A percentile compares a stretch with the other conserved stretches of the same genome.
These are phyloP conservation scores for Aspergillus sp. DNA, from an alignment of 2,329 filamentous ascomycete genomes.

Conservation along the genomic window DNA sequence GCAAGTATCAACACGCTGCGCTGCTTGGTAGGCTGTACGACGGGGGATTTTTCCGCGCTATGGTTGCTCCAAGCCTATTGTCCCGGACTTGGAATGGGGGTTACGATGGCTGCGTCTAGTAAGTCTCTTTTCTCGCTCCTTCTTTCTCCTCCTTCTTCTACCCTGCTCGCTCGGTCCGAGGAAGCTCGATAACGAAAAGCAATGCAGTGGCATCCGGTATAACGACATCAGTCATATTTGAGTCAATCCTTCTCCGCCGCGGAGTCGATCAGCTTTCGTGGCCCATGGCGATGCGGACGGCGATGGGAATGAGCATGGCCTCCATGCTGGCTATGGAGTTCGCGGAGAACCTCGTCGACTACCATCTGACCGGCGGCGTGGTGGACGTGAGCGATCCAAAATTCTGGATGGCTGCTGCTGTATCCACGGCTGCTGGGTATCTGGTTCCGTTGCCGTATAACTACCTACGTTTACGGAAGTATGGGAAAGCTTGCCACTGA, in stretches of 20 bases:
- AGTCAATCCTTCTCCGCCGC: slow-evolving; percentile 42
- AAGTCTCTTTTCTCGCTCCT: no score
- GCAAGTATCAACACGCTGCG: slow-evolving; percentile 47
- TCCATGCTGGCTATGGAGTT: slow-evolving; percentile 52
- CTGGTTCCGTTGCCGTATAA: slow-evolving; percentile 47
- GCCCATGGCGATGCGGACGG: slow-evolving; percentile 41
- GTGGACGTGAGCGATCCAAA: slow-evolving; percentile 38
- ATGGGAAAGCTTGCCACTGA: slow-evolving; percentile 32
- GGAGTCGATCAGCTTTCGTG: slow-evolving; percentile 43
- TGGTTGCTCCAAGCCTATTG: slow-evolving; percentile 46
- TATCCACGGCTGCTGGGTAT: slow-evolving; percentile 21
- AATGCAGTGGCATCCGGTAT: slow-evolving; percentile 45
- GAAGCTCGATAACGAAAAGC: no score
- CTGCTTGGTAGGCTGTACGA: slow-evolving; percentile 47
- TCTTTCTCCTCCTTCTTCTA: no score
- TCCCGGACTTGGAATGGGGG: slow-evolving; percentile 38
- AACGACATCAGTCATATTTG: slow-evolving; percentile 43
- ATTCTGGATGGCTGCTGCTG: slow-evolving; percentile 44
- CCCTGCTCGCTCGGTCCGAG: no score
- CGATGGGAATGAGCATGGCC: slow-evolving; percentile 50
- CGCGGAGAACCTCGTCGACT: slow-evolving; percentile 48
- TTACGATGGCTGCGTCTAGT: slow-evolving; percentile 48
- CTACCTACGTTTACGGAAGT: slow-evolving; percentile 41
- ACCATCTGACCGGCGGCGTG: slow-evolving; percentile 44
- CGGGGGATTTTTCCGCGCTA: slow-evolving; percentile 47